Evolutionary conservation across 176 grass and related monocot species (phyloP).

Genomic region (Hsuehochloa calcarea): DNA sequence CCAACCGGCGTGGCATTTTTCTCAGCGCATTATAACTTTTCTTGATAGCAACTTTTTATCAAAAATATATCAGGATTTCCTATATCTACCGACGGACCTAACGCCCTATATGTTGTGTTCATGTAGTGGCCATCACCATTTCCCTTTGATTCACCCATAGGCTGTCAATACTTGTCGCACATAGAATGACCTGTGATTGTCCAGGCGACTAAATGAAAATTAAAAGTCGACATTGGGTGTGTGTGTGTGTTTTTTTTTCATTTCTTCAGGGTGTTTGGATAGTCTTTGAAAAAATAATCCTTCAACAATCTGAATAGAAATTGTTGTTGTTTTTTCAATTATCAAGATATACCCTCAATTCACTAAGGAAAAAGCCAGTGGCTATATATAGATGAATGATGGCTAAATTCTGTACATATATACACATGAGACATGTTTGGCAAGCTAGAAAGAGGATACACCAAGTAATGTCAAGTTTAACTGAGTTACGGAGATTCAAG

Average conservation of each 20-base stretch:
- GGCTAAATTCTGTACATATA: background rate
- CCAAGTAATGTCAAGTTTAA: background rate
- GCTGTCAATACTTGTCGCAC: background rate
- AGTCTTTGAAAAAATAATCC: background rate
- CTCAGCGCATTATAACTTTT: background rate
- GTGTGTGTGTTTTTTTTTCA: no score
- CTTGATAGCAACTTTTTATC: background rate
- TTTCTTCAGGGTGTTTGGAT: no score
- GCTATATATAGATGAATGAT: background rate
- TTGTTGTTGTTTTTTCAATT: background rate
- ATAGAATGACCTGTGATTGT: background rate
- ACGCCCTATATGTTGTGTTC: background rate
- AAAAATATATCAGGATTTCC: background rate
- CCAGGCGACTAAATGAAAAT: background rate
- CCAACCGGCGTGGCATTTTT: background rate
- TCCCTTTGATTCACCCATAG: background rate
- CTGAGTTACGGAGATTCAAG: background rate
- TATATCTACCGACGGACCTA: background rate
- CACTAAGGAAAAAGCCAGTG: background rate
- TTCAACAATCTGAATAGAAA: background rate
- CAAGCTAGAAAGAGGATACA: background rate
- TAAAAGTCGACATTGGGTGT: no score
- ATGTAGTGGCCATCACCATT: background rate
- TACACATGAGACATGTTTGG: background rate
- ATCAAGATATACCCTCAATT: background rate